Percentiles rank a stretch among this genome's conserved stretches.
These are phyloP conservation scores for Ophiostoma perfectum DNA, from an alignment of 2,329 filamentous ascomycete genomes.

Conservation along the genomic window DNA sequence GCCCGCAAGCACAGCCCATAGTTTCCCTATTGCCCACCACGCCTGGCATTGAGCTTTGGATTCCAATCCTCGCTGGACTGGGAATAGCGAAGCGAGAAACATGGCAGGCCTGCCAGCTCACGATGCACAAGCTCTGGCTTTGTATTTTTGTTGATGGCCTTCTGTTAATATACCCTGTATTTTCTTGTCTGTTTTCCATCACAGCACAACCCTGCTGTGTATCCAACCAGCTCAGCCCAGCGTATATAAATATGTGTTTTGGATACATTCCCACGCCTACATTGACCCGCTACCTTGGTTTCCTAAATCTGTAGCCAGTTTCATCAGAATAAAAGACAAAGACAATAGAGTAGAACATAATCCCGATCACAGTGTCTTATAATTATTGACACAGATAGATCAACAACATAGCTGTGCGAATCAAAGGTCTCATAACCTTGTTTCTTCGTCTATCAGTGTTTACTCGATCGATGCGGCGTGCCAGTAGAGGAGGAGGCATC, in stretches of 20 bases:
- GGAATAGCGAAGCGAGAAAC: constrained; percentile 12
- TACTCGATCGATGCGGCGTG: too few species aligned
- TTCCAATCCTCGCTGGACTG: background rate
- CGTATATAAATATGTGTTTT: background rate
- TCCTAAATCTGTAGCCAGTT: background rate
- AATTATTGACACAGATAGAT: background rate
- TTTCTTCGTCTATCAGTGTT: too few species aligned
- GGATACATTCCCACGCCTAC: background rate
- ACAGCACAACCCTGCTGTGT: background rate
- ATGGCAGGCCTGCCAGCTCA: background rate
- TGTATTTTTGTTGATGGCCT: background rate
- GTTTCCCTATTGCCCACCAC: background rate
- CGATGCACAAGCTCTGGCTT: background rate
- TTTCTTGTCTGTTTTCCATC: background rate
- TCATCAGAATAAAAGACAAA: background rate
- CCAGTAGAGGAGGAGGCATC: too few species aligned
- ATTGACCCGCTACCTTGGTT: background rate
- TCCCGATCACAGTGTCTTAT: background rate
- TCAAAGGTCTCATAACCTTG: too few species aligned
- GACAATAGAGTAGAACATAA: too few species aligned
- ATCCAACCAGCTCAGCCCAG: constrained; percentile 4
- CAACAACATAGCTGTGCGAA: too few species aligned
- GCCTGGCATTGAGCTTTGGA: background rate
- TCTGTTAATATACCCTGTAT: background rate
- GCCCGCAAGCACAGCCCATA: background rate